These are phyloP conservation scores for Pseudoturritis turrita DNA, from an alignment of 345 rosid genomes.

Conservation along the genomic window DNA sequence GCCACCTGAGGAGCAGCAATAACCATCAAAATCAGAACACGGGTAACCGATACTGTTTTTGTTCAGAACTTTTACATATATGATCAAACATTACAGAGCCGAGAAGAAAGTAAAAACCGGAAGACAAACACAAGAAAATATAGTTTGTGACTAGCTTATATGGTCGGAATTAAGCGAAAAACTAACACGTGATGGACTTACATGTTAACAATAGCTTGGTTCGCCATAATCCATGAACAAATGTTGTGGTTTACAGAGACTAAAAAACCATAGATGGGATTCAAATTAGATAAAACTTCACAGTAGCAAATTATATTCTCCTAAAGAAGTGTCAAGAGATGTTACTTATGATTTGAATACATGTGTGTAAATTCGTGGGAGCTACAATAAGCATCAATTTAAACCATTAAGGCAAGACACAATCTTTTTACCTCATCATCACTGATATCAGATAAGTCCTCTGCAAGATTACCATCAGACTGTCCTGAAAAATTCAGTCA, in stretches of 20 bases:
- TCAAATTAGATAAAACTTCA: constrained; percentile 13
- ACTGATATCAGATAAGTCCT: constrained; percentile 25
- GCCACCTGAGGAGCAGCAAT: constrained; percentile 22
- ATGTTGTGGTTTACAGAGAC: constrained; percentile 22
- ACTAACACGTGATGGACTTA: constrained; percentile 6
- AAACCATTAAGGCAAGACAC: not conserved
- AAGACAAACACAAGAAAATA: not conserved
- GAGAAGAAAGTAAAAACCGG: not conserved
- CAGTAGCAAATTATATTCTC: not conserved
- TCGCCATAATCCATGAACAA: constrained; percentile 28
- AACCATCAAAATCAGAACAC: constrained; percentile 1
- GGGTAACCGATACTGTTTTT: not conserved
- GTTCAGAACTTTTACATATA: not conserved
- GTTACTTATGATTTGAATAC: not conserved
- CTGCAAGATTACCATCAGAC: not conserved
- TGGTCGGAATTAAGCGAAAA: constrained; percentile 5
- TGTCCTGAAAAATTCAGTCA: constrained; percentile 5
- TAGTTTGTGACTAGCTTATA: not conserved
- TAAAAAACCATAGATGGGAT: constrained; percentile 23
- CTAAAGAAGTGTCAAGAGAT: not conserved
- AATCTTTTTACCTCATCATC: constrained; percentile 31
- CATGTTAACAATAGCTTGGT: constrained; percentile 16
- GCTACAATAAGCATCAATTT: not conserved
- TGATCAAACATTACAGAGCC: not conserved
- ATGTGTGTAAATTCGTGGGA: not conserved